These are phyloP conservation scores for Clathrospora elynae DNA, from an alignment of 2,329 filamentous ascomycete genomes.

Conservation along the genomic window DNA sequence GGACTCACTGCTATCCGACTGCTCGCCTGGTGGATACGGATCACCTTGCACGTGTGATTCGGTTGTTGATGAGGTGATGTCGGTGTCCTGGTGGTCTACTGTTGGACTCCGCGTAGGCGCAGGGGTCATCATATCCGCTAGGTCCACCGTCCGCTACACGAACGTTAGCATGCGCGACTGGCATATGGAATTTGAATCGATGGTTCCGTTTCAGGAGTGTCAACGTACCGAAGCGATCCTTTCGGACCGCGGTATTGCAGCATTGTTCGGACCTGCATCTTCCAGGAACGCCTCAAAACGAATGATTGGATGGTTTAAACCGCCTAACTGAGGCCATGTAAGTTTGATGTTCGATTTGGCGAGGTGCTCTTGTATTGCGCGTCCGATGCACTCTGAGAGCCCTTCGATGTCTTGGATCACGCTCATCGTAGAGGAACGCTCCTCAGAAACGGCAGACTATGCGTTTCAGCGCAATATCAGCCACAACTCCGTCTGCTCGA, in stretches of 20 bases:
- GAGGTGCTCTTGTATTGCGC: constrained; percentile 39
- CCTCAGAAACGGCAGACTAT: no score
- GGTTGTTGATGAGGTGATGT: constrained; percentile 11
- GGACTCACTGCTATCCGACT: constrained; percentile 5
- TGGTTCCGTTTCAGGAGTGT: not conserved
- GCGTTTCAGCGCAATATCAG: no score
- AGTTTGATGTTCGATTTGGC: constrained; percentile 29
- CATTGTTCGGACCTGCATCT: constrained; percentile 24
- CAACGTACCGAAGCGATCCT: constrained; percentile 37
- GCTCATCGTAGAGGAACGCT: constrained; percentile 22
- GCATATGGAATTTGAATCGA: not conserved
- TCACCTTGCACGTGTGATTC: constrained; percentile 10
- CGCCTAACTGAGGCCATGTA: constrained; percentile 34
- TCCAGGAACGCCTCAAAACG: constrained; percentile 43
- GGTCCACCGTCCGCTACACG: constrained; percentile 31
- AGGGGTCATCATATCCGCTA: constrained; percentile 33
- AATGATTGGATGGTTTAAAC: constrained; percentile 31
- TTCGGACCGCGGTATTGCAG: constrained; percentile 23
- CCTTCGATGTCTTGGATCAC: constrained; percentile 30
- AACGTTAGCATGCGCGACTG: constrained; percentile 13
- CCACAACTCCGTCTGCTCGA: no score
- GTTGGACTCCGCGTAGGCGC: constrained; percentile 30
- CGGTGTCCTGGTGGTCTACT: constrained; percentile 10
- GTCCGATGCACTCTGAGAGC: constrained; percentile 38
- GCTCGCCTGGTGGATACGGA: constrained; percentile 4